A percentile compares a stretch with the other conserved stretches of the same genome.
Conservation (phyloP, 106 monocot species). For the Allium fistulosum region DNA sequence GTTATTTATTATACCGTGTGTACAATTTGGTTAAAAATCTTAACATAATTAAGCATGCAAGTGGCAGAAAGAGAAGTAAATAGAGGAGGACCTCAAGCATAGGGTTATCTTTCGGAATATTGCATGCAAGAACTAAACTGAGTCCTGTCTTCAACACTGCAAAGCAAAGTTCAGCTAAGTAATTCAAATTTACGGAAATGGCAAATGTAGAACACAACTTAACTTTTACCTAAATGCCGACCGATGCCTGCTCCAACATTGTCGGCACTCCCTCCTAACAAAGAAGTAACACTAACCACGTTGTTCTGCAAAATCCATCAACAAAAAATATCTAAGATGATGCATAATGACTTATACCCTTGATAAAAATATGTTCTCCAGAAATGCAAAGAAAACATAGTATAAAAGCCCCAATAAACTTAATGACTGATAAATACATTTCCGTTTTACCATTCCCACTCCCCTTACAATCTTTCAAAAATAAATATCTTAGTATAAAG, state of each 20-base stretch:
- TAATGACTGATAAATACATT: no score
- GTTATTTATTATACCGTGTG: no score
- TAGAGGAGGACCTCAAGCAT: constrained; percentile 17
- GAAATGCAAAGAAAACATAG: no score
- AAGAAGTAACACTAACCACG: constrained; percentile 12
- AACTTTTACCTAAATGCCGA: constrained; percentile 11
- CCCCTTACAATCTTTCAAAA: no score
- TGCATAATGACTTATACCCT: no score
- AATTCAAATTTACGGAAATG: neutral
- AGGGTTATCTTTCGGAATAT: constrained; percentile 22
- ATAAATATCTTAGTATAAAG: no score
- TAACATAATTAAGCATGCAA: no score
- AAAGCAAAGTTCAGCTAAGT: neutral
- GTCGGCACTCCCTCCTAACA: constrained; percentile 17
- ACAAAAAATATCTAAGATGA: neutral
- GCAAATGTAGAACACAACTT: neutral
- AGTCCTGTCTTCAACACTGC: constrained; percentile 23
- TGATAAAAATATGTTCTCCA: no score
- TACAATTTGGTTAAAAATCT: no score
- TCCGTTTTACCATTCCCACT: no score
- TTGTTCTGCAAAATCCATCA: constrained; percentile 13
- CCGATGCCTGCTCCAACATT: constrained; percentile 20
- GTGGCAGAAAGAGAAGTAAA: no score
- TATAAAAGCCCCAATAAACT: no score
- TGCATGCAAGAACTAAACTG: constrained; percentile 20